phyloP scores from a whole-genome alignment of 352 stramenopile genomes.

The Phytophthora pini region DNA sequence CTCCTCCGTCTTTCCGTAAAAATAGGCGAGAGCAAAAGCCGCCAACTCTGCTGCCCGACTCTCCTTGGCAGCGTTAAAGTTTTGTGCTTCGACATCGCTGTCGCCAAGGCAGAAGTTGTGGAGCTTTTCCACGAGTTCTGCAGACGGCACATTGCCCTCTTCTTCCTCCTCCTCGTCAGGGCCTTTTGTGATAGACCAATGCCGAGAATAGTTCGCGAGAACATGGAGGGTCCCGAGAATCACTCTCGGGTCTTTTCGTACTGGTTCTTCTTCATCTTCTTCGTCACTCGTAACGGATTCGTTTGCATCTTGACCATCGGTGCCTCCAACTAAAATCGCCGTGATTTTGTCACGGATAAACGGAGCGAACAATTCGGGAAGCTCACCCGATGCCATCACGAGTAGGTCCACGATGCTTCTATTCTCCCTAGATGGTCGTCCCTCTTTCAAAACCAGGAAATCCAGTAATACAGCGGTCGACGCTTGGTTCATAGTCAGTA shows the following conservation, averaged over 20 bases:
- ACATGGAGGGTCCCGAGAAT: conserved; percentile 57
- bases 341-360: conserved; percentile 64
- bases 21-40: conserved; percentile 57
- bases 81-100: conserved; percentile 29
- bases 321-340: conserved; percentile 47
- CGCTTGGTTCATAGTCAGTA: conserved; percentile 69
- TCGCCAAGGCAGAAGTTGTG: conserved; percentile 58
- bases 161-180: conserved; percentile 25
- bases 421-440: conserved; percentile 49
- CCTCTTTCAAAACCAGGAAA: conserved; percentile 44
- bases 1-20: conserved; percentile 45
- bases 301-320: conserved; percentile 2
- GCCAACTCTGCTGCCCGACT: conserved; percentile 60
- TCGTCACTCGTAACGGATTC: conserved; percentile 27
- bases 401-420: conserved; percentile 64
- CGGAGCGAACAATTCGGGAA: conserved; percentile 56
- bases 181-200: conserved; percentile 42
- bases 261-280: conserved; percentile 43
- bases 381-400: conserved; percentile 51
- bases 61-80: conserved; percentile 38
- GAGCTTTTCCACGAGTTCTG: conserved; percentile 46
- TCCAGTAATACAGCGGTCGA: conserved; percentile 45
- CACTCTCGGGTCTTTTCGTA: conserved; percentile 50
- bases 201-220: conserved; percentile 61
- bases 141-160: conserved; percentile 37